These are phyloP conservation scores for Chrysopogon serrulatus DNA, from an alignment of 176 grass and related monocot genomes.

Conservation along the genomic window DNA sequence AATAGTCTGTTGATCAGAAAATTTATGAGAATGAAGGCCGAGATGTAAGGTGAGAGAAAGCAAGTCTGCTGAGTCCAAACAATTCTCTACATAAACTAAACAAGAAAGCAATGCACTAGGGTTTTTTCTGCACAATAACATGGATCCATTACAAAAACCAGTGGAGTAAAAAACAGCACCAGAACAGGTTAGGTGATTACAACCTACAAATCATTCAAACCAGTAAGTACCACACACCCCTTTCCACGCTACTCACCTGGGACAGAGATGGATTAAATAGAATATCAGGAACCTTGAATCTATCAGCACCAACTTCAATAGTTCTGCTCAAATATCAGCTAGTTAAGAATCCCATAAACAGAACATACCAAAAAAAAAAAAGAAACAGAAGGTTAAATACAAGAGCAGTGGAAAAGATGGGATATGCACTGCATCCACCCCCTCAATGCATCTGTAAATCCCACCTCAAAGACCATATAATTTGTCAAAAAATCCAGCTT, in stretches of 20 bases:
- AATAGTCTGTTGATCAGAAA: slow-evolving; percentile 71
- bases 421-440: slow-evolving; percentile 15
- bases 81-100: too few relatives aligned
- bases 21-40: neutral
- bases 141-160: slow-evolving; percentile 2
- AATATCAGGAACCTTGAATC: too few relatives aligned
- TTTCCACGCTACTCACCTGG: slow-evolving; percentile 52
- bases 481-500: neutral
- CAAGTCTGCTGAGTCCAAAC: too few relatives aligned
- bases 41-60: too few relatives aligned
- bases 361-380: slow-evolving; percentile 8
- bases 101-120: slow-evolving; percentile 4
- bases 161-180: neutral
- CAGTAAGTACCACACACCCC: neutral
- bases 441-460: neutral
- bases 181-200: neutral
- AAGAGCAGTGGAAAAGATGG: slow-evolving; percentile 1
- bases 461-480: slow-evolving; percentile 4
- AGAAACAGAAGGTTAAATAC: slow-evolving; percentile 9
- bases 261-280: slow-evolving; percentile 73
- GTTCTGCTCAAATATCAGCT: too few relatives aligned
- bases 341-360: too few relatives aligned
- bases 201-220: slow-evolving; percentile 5
- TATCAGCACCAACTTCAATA: too few relatives aligned
- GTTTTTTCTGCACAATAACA: neutral